Evolutionary conservation across 2,329 filamentous ascomycete species (phyloP).

Genomic region (Colletotrichum aenigma): DNA sequence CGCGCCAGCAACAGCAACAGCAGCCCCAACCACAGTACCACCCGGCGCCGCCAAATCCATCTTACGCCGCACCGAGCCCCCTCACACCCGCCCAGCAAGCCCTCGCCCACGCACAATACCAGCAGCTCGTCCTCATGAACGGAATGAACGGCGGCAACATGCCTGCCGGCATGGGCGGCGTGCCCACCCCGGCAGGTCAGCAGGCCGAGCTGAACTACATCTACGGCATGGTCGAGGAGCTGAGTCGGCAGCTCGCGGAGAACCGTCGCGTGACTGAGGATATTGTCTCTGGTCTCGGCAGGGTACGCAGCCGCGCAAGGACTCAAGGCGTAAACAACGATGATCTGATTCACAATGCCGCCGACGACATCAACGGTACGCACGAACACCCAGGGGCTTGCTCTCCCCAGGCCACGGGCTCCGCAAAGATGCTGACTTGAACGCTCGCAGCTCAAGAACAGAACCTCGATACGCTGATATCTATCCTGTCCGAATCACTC

Average conservation of each 20-base stretch:
- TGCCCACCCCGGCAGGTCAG: constrained; percentile 69
- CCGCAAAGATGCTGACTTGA: not conserved
- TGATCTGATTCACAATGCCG: constrained; percentile 59
- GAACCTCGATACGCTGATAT: constrained; percentile 66
- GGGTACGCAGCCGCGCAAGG: constrained; percentile 62
- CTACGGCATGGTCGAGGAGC: constrained; percentile 70
- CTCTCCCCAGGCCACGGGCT: not conserved
- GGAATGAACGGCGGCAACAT: constrained; percentile 54
- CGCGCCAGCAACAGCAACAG: constrained; percentile 22
- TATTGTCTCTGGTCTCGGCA: constrained; percentile 66
- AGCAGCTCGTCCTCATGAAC: constrained; percentile 43
- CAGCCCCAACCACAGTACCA: constrained; percentile 21
- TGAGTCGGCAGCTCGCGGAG: constrained; percentile 66
- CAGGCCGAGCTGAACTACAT: constrained; percentile 73
- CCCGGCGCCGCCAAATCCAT: constrained; percentile 18
- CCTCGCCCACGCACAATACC: constrained; percentile 20
- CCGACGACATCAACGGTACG: constrained; percentile 62
- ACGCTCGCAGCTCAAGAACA: constrained; percentile 53
- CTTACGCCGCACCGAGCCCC: constrained; percentile 15
- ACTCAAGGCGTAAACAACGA: constrained; percentile 60
- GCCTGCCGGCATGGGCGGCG: constrained; percentile 47
- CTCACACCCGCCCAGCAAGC: constrained; percentile 23
- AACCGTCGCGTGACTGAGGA: constrained; percentile 67
- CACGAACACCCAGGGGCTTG: not conserved
- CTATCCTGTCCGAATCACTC: constrained; percentile 64